Base-by-base conservation (phyloP, 108 stramenopile species). In the Epithemia pelagica region DNA sequence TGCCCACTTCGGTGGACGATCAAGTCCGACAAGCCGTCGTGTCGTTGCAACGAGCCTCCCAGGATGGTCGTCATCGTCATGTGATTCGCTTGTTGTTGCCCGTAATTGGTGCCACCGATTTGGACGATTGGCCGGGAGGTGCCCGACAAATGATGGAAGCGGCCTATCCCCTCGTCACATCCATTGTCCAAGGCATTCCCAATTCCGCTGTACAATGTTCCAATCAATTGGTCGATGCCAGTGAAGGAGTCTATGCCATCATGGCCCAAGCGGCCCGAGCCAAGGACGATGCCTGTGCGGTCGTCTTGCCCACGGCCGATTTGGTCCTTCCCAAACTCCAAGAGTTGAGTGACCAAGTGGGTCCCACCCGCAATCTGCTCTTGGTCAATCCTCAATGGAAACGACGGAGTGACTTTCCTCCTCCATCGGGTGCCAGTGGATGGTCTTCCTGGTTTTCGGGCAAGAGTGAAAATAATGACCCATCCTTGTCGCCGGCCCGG, bases 81-180 rank as follows among this genome's bases (percentile, higher is more conserved):
- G 3, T 57, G 30, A 29, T 73, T 22, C 72, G 72, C 21, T 28
- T 73, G 26, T 31, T 73, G 28, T 68, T 73, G 28, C 72, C 72
- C 22, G 52, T 73, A 10, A 68, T 73, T 30, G 72, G 67, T 18
- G 67, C 72, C 8, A 73, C 72, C 19, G 72, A 73, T 8, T 30
- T 73, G 27, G 72, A 73, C 52, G 72, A 73, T 30, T 73, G 72
- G 72, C 72, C 72, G 10, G 72, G 72, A 23, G 72, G 72, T 15
- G 64, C 72, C 1, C 72, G 72, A 19, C 72, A 73, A 67, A 73
- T 73, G 72, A 65, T 65, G 66, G 67, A 73, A 37, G 72, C 72
- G 5, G 72, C 72, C 19, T 21, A 27, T 23, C 72, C 72, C 2
- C 29, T 73, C 59, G 56, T 73, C 3, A n/a, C 69, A 27, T 5